Conservation (phyloP, 495 filamentous ascomycete species). For the Trichocladium antarcticum region DNA sequence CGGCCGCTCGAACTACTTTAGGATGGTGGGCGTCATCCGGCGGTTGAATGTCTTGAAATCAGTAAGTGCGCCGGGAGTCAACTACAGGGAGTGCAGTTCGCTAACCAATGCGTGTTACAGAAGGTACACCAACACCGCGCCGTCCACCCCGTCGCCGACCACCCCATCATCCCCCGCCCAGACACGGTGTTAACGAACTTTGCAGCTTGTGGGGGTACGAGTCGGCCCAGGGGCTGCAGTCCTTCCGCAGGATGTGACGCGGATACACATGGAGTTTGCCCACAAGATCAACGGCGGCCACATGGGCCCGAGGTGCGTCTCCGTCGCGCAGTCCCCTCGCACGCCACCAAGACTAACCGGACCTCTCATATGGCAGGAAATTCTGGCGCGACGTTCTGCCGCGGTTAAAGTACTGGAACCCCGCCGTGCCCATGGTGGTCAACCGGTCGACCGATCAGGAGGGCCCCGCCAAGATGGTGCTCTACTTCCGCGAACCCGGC, state of each 20-base stretch:
- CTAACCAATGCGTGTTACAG: constrained; percentile 20
- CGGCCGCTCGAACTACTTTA: constrained; percentile 22
- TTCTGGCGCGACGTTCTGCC: constrained; percentile 81
- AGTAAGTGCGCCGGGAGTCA: constrained; percentile 43
- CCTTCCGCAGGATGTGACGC: constrained; percentile 66
- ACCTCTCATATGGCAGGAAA: constrained; percentile 40
- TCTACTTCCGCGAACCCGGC: constrained; percentile 51
- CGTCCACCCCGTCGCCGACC: constrained; percentile 6
- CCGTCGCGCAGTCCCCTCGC: not conserved
- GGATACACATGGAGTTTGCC: constrained; percentile 76
- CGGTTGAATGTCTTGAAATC: constrained; percentile 68
- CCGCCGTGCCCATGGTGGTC: constrained; percentile 69
- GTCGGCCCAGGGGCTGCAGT: constrained; percentile 72
- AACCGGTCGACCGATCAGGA: constrained; percentile 47
- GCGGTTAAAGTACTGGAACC: constrained; percentile 89
- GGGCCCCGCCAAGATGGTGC: constrained; percentile 55
- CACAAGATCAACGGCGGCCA: constrained; percentile 54
- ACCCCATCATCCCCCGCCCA: not conserved
- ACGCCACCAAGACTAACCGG: not conserved
- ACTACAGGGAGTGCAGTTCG: not conserved
- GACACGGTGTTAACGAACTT: constrained; percentile 11
- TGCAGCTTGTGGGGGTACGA: constrained; percentile 58
- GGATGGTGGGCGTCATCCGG: constrained; percentile 68
- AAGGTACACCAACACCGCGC: constrained; percentile 22
- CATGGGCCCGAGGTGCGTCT: constrained; percentile 60